A percentile compares a stretch with the other conserved stretches of the same genome.
Evolutionary conservation across 768 basidiomycete genomes (phyloP).

Genomic region (Leccinellum albellum): DNA sequence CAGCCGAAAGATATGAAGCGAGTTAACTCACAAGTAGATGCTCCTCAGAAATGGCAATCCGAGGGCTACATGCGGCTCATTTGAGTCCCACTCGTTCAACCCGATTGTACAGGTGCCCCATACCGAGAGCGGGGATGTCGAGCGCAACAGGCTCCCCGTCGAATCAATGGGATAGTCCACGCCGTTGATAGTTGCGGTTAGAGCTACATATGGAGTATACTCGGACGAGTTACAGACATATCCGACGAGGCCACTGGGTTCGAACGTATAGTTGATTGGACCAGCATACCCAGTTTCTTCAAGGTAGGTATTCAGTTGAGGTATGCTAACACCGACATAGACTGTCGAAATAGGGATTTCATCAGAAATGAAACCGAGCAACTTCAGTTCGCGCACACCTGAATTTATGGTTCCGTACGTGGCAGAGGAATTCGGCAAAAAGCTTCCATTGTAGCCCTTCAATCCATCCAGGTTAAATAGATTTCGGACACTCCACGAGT

Average conservation of each 20-base stretch:
- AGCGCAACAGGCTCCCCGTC: constrained; percentile 14
- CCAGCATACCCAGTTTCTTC: constrained; percentile 7
- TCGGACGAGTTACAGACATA: constrained; percentile 20
- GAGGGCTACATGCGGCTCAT: constrained; percentile 1
- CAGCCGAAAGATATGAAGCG: too few relatives aligned
- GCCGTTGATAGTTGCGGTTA: constrained; percentile 23
- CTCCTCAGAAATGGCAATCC: constrained; percentile 18
- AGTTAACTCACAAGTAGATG: constrained; percentile 12
- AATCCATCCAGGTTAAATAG: constrained; percentile 11
- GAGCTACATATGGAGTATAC: constrained; percentile 13
- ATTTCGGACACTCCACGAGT: constrained; percentile 6
- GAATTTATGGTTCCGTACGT: constrained; percentile 10
- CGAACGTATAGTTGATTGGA: constrained; percentile 10
- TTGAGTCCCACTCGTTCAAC: not conserved
- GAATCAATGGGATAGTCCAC: constrained; percentile 25
- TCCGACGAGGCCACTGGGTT: constrained; percentile 2
- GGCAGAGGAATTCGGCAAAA: constrained; percentile 6
- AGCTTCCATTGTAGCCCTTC: constrained; percentile 19
- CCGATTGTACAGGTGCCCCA: constrained; percentile 15
- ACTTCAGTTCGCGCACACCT: not conserved
- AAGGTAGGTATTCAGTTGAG: constrained; percentile 6
- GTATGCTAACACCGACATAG: constrained; percentile 2
- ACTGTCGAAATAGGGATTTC: not conserved
- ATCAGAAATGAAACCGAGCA: not conserved
- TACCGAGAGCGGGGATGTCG: not conserved